Conservation (phyloP, 176 grass and related monocot species). For the Tillandsia fasciculata region DNA sequence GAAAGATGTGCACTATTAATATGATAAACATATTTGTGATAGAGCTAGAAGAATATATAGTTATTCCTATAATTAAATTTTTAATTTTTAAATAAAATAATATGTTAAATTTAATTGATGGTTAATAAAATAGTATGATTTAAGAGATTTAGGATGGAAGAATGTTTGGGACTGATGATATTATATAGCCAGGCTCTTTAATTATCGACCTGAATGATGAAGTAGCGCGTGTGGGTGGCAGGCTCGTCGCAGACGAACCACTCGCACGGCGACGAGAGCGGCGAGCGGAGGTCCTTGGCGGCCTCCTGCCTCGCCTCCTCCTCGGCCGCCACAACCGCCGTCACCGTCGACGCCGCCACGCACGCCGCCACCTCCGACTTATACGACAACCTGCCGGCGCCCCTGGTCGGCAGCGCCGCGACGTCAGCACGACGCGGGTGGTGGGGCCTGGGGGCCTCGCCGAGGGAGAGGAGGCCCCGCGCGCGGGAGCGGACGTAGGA, state of each 20-base stretch:
- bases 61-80: no score
- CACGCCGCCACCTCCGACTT: constrained; percentile 80
- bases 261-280: constrained; percentile 79
- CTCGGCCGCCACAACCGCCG: constrained; percentile 89
- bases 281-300: constrained; percentile 78
- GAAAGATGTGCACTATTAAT: no score
- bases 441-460: neutral
- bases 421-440: neutral
- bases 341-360: constrained; percentile 82
- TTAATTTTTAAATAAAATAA: no score
- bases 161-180: no score
- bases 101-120: no score
- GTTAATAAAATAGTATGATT: no score
- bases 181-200: no score
- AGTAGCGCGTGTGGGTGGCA: constrained; percentile 49
- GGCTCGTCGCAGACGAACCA: constrained; percentile 94
- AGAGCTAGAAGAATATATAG: no score
- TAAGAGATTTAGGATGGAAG: no score
- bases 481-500: constrained; percentile 69
- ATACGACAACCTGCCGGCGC: constrained; percentile 20
- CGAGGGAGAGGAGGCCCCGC: constrained; percentile 47
- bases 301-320: constrained; percentile 75
- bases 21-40: no score
- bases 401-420: neutral
- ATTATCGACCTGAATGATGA: constrained; percentile 43